These are phyloP conservation scores for Fusarium haematococcum DNA, from an alignment of 2,329 filamentous ascomycete genomes.

Conservation along the genomic window DNA sequence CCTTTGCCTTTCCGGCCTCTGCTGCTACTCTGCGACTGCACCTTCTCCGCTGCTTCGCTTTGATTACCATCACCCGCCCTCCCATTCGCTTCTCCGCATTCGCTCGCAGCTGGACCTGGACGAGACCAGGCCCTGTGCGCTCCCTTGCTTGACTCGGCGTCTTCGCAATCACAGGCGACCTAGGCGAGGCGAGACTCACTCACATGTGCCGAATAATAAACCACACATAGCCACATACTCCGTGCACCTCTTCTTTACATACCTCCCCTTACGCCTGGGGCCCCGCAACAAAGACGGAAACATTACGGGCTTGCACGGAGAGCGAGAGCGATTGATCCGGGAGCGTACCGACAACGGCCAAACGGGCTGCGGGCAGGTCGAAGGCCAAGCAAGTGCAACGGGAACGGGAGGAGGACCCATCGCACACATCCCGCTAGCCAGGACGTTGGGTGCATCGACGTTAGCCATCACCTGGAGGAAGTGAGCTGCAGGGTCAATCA, in stretches of 20 bases:
- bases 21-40: background rate
- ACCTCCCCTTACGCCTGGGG: slow-evolving; percentile 15
- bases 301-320: slow-evolving; percentile 27
- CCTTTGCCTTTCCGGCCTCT: background rate
- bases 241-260: slow-evolving; percentile 18
- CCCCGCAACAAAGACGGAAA: slow-evolving; percentile 33
- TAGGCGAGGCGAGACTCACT: slow-evolving; percentile 4
- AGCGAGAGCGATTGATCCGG: slow-evolving; percentile 8
- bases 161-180: slow-evolving; percentile 21
- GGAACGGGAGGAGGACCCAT: background rate
- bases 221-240: slow-evolving; percentile 28
- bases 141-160: slow-evolving; percentile 23
- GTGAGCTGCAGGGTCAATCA: slow-evolving; percentile 5
- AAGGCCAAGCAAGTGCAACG: background rate
- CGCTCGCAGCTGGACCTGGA: background rate
- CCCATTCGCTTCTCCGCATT: slow-evolving; percentile 21
- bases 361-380: background rate
- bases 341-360: slow-evolving; percentile 5
- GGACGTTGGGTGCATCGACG: slow-evolving; percentile 1
- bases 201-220: slow-evolving; percentile 32
- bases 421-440: background rate
- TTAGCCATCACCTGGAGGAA: background rate
- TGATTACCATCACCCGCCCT: slow-evolving; percentile 14
- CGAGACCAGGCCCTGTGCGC: slow-evolving; percentile 9
- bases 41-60: background rate